Base-by-base conservation (phyloP, 2,329 filamentous ascomycete species). In the Aspergillus arachidicola region DNA sequence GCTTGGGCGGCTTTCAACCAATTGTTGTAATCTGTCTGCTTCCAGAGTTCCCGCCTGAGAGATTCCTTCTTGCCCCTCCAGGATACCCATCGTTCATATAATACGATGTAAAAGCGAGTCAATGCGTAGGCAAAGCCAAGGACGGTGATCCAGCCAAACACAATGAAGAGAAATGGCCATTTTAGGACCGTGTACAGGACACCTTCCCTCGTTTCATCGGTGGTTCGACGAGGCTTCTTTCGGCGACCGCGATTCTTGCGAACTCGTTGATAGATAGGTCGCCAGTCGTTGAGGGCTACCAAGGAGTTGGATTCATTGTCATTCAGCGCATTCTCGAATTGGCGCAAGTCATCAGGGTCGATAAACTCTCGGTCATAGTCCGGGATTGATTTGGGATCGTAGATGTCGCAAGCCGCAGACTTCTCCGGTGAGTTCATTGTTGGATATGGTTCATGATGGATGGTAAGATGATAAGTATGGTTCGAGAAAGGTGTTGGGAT, bases 231-330 rank as follows among this genome's bases (percentile, higher is more conserved):
- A 2, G 78, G 75, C 19, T 66, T 64, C 63, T 77, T 80, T 38
- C 84, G 84, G 34, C 86, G 74, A 43, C 68, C 68, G 69, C 74
- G 76, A 66, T 72, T 78, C 75, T 76, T 80, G 62, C 83, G 82
- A 26, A 94, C 84, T 62, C 86, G 89, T 74, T 94, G 87, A 69
- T 91, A 89, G 14, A 98, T 87, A 0, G 95, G 95, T 19, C 92
- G 89, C 95, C 95, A 99, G 82, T 99, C 95, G 76, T 96, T 96
- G 74, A 96, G 88, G 46, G 95, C 94, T 4, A 92, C 91, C 71
- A 98, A 88, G 41, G 91, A 88, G 46, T 89, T 84, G 1, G 87
- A 87, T 65, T 96, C 93, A 0, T 94, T 93, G 1, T 91, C 92
- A n/a, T 88, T 86, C 10, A 97, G 85, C 9, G 94, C 94, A 63